Percentiles rank a stretch among this genome's conserved stretches.
Evolutionary conservation across 495 filamentous ascomycete species (phyloP).

Genomic region (Neurospora tetrasperma): DNA sequence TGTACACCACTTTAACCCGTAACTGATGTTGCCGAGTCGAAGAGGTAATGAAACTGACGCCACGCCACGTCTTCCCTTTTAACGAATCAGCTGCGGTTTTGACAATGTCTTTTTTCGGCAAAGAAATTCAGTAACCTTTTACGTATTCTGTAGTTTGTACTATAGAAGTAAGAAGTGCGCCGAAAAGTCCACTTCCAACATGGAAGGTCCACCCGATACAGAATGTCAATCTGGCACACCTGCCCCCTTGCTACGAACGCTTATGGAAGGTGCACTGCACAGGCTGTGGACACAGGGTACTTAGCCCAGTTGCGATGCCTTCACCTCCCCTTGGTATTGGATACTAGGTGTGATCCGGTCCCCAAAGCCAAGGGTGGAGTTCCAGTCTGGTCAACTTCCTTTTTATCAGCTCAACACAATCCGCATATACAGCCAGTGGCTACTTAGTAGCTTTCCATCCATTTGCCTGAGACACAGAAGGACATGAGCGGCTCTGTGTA

Average conservation of each 20-base stretch:
- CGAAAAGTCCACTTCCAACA: neutral
- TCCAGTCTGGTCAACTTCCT: neutral
- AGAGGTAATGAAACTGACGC: neutral
- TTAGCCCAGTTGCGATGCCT: neutral
- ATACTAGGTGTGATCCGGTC: neutral
- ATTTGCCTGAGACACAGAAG: neutral
- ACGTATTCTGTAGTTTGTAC: neutral
- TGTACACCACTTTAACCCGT: neutral
- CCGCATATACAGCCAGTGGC: neutral
- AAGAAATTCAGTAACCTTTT: neutral
- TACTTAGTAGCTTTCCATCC: neutral
- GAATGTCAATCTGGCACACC: neutral
- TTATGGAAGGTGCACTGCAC: neutral
- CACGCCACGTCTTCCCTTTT: neutral
- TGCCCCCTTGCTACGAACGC: neutral
- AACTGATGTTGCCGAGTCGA: neutral
- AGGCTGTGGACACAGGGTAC: neutral
- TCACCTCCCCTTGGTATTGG: neutral
- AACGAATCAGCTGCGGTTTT: neutral
- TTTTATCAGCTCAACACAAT: neutral
- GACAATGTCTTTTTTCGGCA: neutral
- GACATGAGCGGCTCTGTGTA: neutral
- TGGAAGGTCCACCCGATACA: neutral
- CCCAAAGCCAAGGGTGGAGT: neutral
- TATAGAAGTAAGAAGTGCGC: neutral